These are phyloP conservation scores for Zygoascus ofunaensis DNA, from an alignment of 805 yeast species.

Conservation along the genomic window DNA sequence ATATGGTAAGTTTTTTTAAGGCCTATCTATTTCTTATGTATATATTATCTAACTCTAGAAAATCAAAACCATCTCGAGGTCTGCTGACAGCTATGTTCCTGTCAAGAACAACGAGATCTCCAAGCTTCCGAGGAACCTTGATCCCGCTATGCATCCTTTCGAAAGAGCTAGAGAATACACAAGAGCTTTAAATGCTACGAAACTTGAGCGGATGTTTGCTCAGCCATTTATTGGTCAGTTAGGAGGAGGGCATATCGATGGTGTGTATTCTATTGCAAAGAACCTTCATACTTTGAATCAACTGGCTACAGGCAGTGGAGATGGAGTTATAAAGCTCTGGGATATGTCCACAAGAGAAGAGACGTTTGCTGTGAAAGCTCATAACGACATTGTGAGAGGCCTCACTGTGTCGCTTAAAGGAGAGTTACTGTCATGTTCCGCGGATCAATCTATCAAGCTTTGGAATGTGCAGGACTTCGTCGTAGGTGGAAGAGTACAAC, in stretches of 20 bases:
- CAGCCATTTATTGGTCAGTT: constrained; percentile 93
- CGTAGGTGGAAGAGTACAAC: constrained; percentile 12
- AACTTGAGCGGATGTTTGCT: constrained; percentile 93
- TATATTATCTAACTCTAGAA: constrained; percentile 46
- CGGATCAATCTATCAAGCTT: constrained; percentile 78
- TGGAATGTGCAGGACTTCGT: constrained; percentile 59
- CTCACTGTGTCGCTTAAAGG: constrained; percentile 61
- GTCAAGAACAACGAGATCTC: constrained; percentile 85
- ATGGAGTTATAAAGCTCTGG: constrained; percentile 93
- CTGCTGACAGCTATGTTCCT: constrained; percentile 87
- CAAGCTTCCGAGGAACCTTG: constrained; percentile 75
- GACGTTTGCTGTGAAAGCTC: constrained; percentile 71
- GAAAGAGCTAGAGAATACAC: constrained; percentile 96
- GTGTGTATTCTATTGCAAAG: constrained; percentile 80
- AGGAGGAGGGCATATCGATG: constrained; percentile 93
- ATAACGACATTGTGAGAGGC: constrained; percentile 83
- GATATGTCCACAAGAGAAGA: constrained; percentile 74
- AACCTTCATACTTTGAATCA: constrained; percentile 60
- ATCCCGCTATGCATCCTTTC: constrained; percentile 93
- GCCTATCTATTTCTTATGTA: too few relatives aligned
- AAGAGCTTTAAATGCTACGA: constrained; percentile 88
- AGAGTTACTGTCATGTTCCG: constrained; percentile 73
- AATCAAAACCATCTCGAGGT: constrained; percentile 79
- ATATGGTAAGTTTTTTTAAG: too few relatives aligned
- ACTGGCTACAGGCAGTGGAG: constrained; percentile 89